phyloP scores from a whole-genome alignment of 352 stramenopile genomes.

The Elongisporangium anandrum region DNA sequence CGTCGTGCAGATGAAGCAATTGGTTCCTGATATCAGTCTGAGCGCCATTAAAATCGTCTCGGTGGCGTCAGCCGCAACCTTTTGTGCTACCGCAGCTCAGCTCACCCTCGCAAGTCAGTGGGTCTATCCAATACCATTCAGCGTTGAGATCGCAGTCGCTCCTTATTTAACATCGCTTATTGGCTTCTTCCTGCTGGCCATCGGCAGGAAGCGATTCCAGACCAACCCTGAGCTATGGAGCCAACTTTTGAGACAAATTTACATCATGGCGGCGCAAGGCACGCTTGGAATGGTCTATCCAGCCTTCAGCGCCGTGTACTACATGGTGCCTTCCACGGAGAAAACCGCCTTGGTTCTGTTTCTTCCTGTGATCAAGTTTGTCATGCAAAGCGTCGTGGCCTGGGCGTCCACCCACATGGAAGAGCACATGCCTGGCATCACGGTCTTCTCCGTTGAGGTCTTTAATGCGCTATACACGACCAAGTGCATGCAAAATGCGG shows the following conservation, averaged over 20 bases:
- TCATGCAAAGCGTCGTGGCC: constrained; percentile 16
- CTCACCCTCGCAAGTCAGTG: constrained; percentile 6
- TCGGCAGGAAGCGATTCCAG: constrained; percentile 1
- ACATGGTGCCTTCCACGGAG: no score
- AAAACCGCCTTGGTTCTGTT: no score
- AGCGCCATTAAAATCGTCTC: neutral
- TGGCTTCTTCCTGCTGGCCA: constrained; percentile 11
- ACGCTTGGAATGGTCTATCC: no score
- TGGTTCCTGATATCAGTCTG: no score
- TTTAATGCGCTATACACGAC: constrained; percentile 26
- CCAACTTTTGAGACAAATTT: neutral
- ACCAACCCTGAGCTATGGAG: no score
- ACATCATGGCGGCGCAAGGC: constrained; percentile 11
- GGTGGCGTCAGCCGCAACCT: constrained; percentile 1
- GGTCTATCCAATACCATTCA: constrained; percentile 24
- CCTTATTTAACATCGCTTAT: constrained; percentile 14
- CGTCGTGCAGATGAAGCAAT: constrained; percentile 3
- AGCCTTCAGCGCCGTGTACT: no score
- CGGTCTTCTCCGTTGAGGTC: constrained; percentile 22
- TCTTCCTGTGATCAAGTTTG: constrained; percentile 1
- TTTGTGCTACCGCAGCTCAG: neutral
- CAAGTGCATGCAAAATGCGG: constrained; percentile 24
- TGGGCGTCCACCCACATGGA: constrained; percentile 8
- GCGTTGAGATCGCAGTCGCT: constrained; percentile 10
- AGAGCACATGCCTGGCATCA: constrained; percentile 14